Evolutionary conservation across 2,329 filamentous ascomycete genomes (phyloP), one percentile per base, ranked within the genome.

Genomic region (Talaromyces sp.): DNA sequence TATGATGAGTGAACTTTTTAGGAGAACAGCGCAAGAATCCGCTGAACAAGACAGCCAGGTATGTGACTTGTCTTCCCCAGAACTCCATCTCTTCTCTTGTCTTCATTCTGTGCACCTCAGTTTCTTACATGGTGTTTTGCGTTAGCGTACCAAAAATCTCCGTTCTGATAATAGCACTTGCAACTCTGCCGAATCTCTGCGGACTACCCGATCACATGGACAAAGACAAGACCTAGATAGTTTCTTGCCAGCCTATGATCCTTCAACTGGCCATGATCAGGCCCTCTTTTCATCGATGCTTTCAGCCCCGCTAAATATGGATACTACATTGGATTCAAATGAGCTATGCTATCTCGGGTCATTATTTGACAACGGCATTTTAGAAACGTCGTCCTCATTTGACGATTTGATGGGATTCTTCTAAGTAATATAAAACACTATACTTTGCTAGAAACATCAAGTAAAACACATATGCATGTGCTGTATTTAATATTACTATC

Each of bases 391-490:
- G 31, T 21, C 24, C 31, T 55, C 52, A 27, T 14, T 55, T 55
- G 52, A 55, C 38, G 52, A 55, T 5, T 38, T 55, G 21, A 55
- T 55, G 31, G 52, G 29, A 17, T 55, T 55, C n/a, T 55, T 55
- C 19, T 54, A 13, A 32, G 13, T 14, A 14, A 17, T 38, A n/a
- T 1, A 14, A 38, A 38, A 6, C 13, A 4, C 3, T 38, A 17
- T 1, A 38, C n/a, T 38, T 1, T n/a, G 14, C 35, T 38, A 38
- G 14, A 38, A 38, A 3, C 5, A 17, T 14, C 3, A 6, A 38
- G 4, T 17, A 17, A n/a, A 38, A 38, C n/a, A n/a, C 11, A 35
- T 35, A 13, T 38, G 35, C 17, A 17, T n/a, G 13, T 38, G 4
- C 14, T 17, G 13, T 38, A 3, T 38, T 6, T 38, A 38, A 17